These are phyloP conservation scores for Talaromyces nanjingensis DNA, from an alignment of 495 filamentous ascomycete genomes.

Conservation along the genomic window DNA sequence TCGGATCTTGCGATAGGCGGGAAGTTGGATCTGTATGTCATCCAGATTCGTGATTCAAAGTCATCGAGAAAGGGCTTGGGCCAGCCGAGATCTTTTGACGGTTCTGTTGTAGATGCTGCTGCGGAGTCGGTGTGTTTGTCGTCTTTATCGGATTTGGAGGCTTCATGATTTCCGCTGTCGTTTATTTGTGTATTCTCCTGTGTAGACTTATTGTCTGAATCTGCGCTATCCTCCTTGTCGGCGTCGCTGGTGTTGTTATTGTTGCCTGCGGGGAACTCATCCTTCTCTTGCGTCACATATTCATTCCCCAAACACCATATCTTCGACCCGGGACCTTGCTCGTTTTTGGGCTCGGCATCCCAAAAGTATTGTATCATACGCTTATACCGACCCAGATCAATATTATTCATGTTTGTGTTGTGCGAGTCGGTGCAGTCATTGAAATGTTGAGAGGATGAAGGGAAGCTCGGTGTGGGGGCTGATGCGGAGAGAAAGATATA, in stretches of 20 bases:
- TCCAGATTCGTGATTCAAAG: conserved; percentile 90
- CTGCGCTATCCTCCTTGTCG: conserved; percentile 39
- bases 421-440: not conserved
- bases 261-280: not conserved
- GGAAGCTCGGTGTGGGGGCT: not conserved
- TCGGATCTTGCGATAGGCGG: conserved; percentile 69
- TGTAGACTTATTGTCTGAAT: conserved; percentile 18
- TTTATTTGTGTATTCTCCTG: not conserved
- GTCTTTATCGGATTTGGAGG: not conserved
- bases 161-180: not conserved
- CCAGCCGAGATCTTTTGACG: conserved; percentile 54
- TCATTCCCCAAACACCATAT: conserved; percentile 86
- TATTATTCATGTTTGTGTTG: conserved; percentile 45
- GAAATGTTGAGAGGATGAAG: not conserved
- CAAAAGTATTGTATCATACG: conserved; percentile 89
- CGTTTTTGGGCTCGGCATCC: conserved; percentile 88
- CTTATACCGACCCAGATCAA: conserved; percentile 62
- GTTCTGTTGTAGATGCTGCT: not conserved
- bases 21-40: conserved; percentile 93
- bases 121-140: not conserved
- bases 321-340: conserved; percentile 54
- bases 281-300: conserved; percentile 45
- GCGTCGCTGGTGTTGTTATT: conserved; percentile 15
- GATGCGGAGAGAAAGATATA: conserved; percentile 8
- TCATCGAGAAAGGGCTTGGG: conserved; percentile 81